These are phyloP conservation scores for Fraxinus latifolia DNA, from an alignment of 305 asterid species.

Conservation along the genomic window DNA sequence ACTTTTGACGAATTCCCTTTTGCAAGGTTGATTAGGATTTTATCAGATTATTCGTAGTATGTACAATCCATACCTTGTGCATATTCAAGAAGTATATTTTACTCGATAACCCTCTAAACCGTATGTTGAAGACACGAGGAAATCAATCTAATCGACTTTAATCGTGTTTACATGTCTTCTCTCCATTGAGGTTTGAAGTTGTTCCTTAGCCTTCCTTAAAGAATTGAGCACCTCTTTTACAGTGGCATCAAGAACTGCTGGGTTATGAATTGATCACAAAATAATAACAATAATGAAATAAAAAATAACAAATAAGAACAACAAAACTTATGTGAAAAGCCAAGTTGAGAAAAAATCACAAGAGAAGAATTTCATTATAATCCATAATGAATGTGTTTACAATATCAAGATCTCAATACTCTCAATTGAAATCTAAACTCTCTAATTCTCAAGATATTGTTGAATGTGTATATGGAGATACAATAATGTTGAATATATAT, in stretches of 20 bases:
- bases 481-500: too few species aligned
- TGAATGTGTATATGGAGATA: too few species aligned
- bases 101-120: neutral
- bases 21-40: neutral
- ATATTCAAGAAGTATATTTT: neutral
- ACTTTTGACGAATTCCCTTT: neutral
- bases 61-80: neutral
- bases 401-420: too few species aligned
- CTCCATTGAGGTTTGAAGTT: conserved; percentile 54
- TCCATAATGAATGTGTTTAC: too few species aligned
- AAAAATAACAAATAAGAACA: too few species aligned
- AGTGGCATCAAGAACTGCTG: conserved; percentile 51
- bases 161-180: conserved; percentile 34
- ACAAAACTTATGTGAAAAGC: too few species aligned
- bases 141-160: conserved; percentile 35
- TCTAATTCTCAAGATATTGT: too few species aligned
- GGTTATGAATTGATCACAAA: too few species aligned
- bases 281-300: too few species aligned
- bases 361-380: too few species aligned
- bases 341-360: too few species aligned
- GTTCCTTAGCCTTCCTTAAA: conserved; percentile 55
- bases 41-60: neutral
- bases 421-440: too few species aligned
- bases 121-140: neutral
- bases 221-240: conserved; percentile 63